Base-by-base conservation (phyloP, 2,329 filamentous ascomycete species). In the Arthrobotrys musiformis region DNA sequence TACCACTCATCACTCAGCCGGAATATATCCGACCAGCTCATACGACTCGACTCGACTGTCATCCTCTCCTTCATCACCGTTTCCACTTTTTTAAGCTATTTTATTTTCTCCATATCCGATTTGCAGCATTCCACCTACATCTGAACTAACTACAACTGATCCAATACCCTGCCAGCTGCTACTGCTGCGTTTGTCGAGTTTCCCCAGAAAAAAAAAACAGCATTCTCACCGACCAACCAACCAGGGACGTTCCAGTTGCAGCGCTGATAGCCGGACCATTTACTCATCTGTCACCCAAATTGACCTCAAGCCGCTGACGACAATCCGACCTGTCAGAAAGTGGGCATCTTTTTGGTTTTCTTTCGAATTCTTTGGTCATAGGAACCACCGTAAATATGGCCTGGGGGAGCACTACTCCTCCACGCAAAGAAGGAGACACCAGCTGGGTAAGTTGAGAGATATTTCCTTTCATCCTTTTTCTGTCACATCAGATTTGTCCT, bases 401-500 rank as follows among this genome's bases (percentile, higher is more conserved):
- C 24, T 58, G 44, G 30, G 61, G 61, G 19, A 26, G 37, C 33
- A 37, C 19, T 44, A 48, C 46, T 19, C 56, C 56, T 48, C 62
- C 42, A 37, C 73, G 73, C 44, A 77, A 77, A 35, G 73, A 77
- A 54, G 73, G 73, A 17, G 73, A 77, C 24, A 70, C 40, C 60
- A 67, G 73, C 60, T 77, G 73, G 73, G 73, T 77, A 70, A 33
- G 66, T 64, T 22, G 15, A n/a, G n/a, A n/a, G n/a, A n/a, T n/a
- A 4, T 56, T 24, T 30, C 1, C 17, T 28, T 9, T 48, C 8
- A 44, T 17, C 30, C 24, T 46, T 40, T 30, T 54, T 42, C 35
- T 44, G 40, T 37, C 19, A 19, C 15, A 7, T 35, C 35, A 40
- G 22, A 5, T 28, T 42, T 52, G 46, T 61, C 11, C 37, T 58